Conservation (phyloP, 306 rosid species). For the Sindora glabra region DNA sequence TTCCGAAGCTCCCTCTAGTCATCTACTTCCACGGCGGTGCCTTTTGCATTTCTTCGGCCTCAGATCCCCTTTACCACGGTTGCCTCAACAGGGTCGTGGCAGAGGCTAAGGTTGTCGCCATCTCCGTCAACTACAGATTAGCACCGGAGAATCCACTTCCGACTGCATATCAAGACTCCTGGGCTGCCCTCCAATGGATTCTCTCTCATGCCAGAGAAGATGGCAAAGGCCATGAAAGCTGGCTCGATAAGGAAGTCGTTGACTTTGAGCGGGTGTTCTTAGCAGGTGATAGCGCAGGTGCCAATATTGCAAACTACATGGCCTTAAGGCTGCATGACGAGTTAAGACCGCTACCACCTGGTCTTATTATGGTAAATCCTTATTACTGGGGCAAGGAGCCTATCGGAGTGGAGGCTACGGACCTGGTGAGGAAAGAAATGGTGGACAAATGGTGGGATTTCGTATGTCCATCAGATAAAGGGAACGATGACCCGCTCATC, state of each 20-base stretch:
- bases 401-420: conserved; percentile 48
- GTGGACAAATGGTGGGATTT: conserved; percentile 85
- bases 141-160: conserved; percentile 86
- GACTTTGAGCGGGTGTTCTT: conserved; percentile 46
- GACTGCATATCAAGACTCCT: conserved; percentile 54
- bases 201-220: conserved; percentile 12
- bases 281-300: conserved; percentile 82
- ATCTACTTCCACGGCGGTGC: conserved; percentile 86
- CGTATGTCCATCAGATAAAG: conserved; percentile 67
- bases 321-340: conserved; percentile 26
- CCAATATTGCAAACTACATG: conserved; percentile 61
- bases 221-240: conserved; percentile 19
- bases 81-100: conserved; percentile 54
- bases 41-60: conserved; percentile 47
- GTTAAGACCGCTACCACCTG: no score
- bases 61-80: conserved; percentile 67
- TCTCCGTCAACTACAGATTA: conserved; percentile 59
- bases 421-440: conserved; percentile 36
- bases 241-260: conserved; percentile 47
- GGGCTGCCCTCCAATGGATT: conserved; percentile 63
- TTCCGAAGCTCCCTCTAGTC: conserved; percentile 42
- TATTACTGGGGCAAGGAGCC: conserved; percentile 78
- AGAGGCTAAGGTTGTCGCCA: conserved; percentile 37
- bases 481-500: conserved; percentile 50
- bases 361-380: conserved; percentile 55